Evolutionary conservation across 495 filamentous ascomycete genomes (phyloP).

Genomic region (Penicillium chermesinum): DNA sequence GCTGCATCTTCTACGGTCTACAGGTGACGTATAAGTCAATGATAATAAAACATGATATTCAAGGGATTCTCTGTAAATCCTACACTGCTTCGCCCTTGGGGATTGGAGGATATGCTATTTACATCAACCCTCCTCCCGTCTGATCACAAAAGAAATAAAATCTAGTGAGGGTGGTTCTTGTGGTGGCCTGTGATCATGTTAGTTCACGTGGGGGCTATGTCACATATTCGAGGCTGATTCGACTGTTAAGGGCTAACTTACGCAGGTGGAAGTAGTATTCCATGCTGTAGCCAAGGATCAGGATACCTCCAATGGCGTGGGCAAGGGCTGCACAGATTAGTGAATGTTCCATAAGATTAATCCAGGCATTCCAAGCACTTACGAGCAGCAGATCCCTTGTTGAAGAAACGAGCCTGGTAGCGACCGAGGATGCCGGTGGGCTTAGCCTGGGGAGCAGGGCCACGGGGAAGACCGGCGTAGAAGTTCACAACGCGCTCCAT

Average conservation of each 20-base stretch:
- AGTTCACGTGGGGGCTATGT: neutral
- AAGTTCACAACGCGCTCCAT: constrained; percentile 97
- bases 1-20: no score
- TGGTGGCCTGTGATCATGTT: constrained; percentile 66
- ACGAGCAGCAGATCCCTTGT: constrained; percentile 84
- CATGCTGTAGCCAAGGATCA: constrained; percentile 82
- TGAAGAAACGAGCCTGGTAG: constrained; percentile 91
- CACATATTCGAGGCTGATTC: neutral
- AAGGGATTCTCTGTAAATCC: constrained; percentile 23
- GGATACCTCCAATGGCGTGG: constrained; percentile 72
- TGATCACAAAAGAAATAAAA: constrained; percentile 15
- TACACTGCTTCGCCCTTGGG: constrained; percentile 27
- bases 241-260: constrained; percentile 46
- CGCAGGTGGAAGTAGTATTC: constrained; percentile 99
- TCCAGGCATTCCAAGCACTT: constrained; percentile 38
- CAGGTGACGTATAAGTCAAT: neutral
- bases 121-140: constrained; percentile 34
- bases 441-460: constrained; percentile 74
- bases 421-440: constrained; percentile 71
- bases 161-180: constrained; percentile 98
- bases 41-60: constrained; percentile 26
- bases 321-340: constrained; percentile 61
- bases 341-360: neutral
- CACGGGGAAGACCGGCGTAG: constrained; percentile 95
- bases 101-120: constrained; percentile 32